These are phyloP conservation scores for Fusarium musae DNA, from an alignment of 2,329 filamentous ascomycete species.

Conservation along the genomic window DNA sequence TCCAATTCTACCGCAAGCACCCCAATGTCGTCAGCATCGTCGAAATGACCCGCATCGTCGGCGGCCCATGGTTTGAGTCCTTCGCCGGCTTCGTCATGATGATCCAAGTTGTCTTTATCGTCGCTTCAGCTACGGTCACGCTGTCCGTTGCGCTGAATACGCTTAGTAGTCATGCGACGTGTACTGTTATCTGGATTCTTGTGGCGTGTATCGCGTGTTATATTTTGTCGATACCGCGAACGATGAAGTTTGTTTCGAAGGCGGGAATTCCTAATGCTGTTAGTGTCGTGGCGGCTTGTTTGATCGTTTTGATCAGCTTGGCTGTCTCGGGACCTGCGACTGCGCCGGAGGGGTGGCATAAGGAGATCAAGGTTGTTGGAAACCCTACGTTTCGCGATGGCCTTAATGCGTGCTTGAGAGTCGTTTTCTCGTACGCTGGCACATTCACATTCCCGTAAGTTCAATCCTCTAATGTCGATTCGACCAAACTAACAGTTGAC, in stretches of 20 bases:
- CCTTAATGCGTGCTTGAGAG: conserved; percentile 36
- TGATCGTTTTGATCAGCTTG: conserved; percentile 37
- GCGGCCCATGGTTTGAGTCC: conserved; percentile 30
- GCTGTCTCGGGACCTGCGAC: conserved; percentile 31
- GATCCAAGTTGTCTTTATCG: conserved; percentile 39
- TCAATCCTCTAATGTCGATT: fast-evolving
- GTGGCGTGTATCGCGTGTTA: conserved; percentile 32
- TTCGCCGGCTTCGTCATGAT: conserved; percentile 38
- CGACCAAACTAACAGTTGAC: fast-evolving
- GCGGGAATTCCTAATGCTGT: conserved; percentile 37
- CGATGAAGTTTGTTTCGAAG: conserved; percentile 42
- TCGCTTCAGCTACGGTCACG: conserved; percentile 35
- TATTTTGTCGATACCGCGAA: conserved; percentile 32
- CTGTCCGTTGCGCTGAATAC: conserved; percentile 38
- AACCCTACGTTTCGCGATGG: conserved; percentile 39
- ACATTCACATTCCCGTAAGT: conserved; percentile 43
- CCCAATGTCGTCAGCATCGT: conserved; percentile 76
- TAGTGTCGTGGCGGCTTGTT: conserved; percentile 33
- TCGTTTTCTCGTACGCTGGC: conserved; percentile 43
- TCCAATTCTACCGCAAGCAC: conserved; percentile 75
- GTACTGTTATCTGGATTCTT: conserved; percentile 37
- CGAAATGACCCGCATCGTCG: conserved; percentile 70
- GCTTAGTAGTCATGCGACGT: conserved; percentile 33
- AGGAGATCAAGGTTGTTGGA: conserved; percentile 34
- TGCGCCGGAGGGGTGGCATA: conserved; percentile 31